These are phyloP conservation scores for rapeseed (Brassica napus) DNA, from an alignment of 345 rosid genomes.

Conservation along the genomic window Da-Ae NC_063435.1:4886501-4887000, in stretches of 20 bases:
- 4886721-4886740: conserved; percentile 45
- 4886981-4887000: conserved; percentile 16
- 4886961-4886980: neutral
- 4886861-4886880: neutral
- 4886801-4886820: conserved; percentile 58
- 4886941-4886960: conserved; percentile 38
- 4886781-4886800: conserved; percentile 38
- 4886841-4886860: conserved; percentile 21
- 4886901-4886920: too few relatives aligned
- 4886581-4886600: conserved; percentile 46
- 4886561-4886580: neutral
- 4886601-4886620: conserved; percentile 39
- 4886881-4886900: too few relatives aligned
- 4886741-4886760: conserved; percentile 46
- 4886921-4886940: conserved; percentile 26
- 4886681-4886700: conserved; percentile 67
- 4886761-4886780: conserved; percentile 50
- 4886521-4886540: neutral
- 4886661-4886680: conserved; percentile 59
- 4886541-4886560: neutral
- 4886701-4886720: conserved; percentile 61
- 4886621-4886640: conserved; percentile 69
- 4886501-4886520: conserved; percentile 52
- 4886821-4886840: conserved; percentile 18
- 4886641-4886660: conserved; percentile 51